Conservation (phyloP, 176 grass and related monocot species). For the Musa acuminata region DNA sequence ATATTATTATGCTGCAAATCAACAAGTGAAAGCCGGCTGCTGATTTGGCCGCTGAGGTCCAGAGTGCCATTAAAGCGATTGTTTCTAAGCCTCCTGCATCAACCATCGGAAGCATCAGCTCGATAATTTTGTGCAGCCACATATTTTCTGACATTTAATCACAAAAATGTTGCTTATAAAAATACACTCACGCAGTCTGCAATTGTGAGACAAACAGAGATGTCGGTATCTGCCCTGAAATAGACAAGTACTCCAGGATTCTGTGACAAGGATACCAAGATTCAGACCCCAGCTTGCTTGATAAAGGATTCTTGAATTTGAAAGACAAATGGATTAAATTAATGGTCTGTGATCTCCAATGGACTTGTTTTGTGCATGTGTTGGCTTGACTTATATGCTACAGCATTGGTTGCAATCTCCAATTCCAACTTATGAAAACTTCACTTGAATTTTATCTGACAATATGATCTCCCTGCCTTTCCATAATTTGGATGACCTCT, state of each 20-base stretch:
- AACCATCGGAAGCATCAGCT: not conserved
- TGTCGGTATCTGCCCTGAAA: constrained; percentile 40
- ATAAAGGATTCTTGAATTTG: not conserved
- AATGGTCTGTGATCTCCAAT: too few relatives aligned
- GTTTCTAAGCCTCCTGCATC: constrained; percentile 42
- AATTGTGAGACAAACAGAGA: constrained; percentile 42
- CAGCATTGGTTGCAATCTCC: too few relatives aligned
- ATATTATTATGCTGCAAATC: too few relatives aligned
- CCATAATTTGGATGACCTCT: too few relatives aligned
- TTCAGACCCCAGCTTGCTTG: not conserved
- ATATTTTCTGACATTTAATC: not conserved
- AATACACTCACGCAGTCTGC: constrained; percentile 58
- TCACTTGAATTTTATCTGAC: too few relatives aligned
- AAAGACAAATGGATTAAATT: not conserved
- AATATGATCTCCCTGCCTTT: too few relatives aligned
- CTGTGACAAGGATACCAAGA: constrained; percentile 18
- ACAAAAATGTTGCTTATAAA: constrained; percentile 1
- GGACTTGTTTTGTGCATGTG: not conserved
- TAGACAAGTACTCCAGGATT: constrained; percentile 45
- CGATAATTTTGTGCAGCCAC: constrained; percentile 1
- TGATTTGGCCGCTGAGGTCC: constrained; percentile 27
- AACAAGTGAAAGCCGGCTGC: constrained; percentile 38
- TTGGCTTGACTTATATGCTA: not conserved
- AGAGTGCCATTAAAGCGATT: constrained; percentile 71
- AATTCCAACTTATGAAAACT: too few relatives aligned